A percentile compares a stretch with the other conserved stretches of the same genome.
These are phyloP conservation scores for Aplosporella prunicola DNA, from an alignment of 2,329 filamentous ascomycete genomes.

Conservation along the genomic window DNA sequence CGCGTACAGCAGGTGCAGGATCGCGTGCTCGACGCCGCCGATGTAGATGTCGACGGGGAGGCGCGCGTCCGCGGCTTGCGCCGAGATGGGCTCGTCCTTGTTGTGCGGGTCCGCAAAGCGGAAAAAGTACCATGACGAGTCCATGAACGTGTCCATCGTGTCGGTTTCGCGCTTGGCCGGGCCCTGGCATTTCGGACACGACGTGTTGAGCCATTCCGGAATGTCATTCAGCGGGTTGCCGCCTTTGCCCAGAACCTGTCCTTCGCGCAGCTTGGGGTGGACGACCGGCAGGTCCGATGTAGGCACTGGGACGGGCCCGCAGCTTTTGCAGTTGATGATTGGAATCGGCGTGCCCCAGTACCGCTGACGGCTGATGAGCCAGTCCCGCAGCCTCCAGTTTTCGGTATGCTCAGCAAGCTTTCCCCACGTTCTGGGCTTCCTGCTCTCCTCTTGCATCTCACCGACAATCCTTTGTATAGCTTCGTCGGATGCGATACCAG, in stretches of 20 bases:
- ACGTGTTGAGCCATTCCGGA: conserved; percentile 62
- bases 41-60: conserved; percentile 83
- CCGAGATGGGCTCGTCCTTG: conserved; percentile 49
- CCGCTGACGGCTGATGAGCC: conserved; percentile 83
- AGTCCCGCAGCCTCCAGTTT: conserved; percentile 76
- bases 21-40: conserved; percentile 83
- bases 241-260: conserved; percentile 58
- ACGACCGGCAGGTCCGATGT: conserved; percentile 65
- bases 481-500: conserved; percentile 53
- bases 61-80: conserved; percentile 44
- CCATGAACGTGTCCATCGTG: conserved; percentile 94
- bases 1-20: conserved; percentile 79
- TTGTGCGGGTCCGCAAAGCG: conserved; percentile 68
- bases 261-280: conserved; percentile 58
- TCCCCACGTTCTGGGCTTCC: too few relatives aligned
- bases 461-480: conserved; percentile 53
- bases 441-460: conserved; percentile 23
- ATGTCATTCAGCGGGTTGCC: conserved; percentile 71
- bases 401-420: conserved; percentile 50
- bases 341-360: conserved; percentile 91
- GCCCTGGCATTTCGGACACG: conserved; percentile 63
- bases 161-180: conserved; percentile 75
- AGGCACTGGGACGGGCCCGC: conserved; percentile 72
- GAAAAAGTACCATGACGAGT: conserved; percentile 90
- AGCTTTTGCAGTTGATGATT: conserved; percentile 69